These are phyloP conservation scores for Microdochium paspali DNA, from an alignment of 2,329 filamentous ascomycete genomes.

Conservation along the genomic window DNA sequence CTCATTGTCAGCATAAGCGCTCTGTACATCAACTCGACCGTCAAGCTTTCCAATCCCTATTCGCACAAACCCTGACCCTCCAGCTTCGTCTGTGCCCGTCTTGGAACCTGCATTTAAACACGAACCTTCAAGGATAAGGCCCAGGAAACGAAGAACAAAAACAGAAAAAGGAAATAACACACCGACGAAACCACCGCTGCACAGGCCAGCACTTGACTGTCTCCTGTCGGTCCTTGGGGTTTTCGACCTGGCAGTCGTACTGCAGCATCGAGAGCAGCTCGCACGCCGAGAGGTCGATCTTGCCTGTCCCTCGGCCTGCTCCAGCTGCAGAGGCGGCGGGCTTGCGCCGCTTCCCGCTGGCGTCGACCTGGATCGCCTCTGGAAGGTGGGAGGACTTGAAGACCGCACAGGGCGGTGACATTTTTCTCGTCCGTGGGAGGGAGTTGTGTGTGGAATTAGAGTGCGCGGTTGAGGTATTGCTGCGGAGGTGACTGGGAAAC, in stretches of 20 bases:
- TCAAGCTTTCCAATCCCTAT: no score
- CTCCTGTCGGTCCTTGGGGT: conserved; percentile 33
- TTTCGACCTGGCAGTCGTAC: conserved; percentile 48
- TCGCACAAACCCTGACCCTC: no score
- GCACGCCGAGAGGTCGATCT: conserved; percentile 44
- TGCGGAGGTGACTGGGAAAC: neutral
- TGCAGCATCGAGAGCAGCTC: conserved; percentile 49
- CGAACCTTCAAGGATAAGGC: no score
- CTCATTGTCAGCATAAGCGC: no score
- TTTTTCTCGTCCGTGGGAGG: conserved; percentile 15
- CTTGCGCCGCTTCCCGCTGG: conserved; percentile 44
- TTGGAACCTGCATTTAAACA: no score
- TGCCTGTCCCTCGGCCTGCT: conserved; percentile 9
- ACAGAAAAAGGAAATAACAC: conserved; percentile 11
- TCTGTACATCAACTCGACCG: no score
- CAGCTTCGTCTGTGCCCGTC: no score
- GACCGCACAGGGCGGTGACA: conserved; percentile 48
- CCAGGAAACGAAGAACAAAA: neutral
- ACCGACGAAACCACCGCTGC: conserved; percentile 52
- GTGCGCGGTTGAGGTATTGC: neutral
- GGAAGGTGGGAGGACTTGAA: conserved; percentile 45
- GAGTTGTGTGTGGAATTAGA: neutral
- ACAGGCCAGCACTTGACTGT: conserved; percentile 46
- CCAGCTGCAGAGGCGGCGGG: conserved; percentile 17
- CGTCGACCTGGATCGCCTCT: conserved; percentile 36